Conservation (phyloP, 2,329 filamentous ascomycete genomes). For the Graphilbum fragrans region DNA sequence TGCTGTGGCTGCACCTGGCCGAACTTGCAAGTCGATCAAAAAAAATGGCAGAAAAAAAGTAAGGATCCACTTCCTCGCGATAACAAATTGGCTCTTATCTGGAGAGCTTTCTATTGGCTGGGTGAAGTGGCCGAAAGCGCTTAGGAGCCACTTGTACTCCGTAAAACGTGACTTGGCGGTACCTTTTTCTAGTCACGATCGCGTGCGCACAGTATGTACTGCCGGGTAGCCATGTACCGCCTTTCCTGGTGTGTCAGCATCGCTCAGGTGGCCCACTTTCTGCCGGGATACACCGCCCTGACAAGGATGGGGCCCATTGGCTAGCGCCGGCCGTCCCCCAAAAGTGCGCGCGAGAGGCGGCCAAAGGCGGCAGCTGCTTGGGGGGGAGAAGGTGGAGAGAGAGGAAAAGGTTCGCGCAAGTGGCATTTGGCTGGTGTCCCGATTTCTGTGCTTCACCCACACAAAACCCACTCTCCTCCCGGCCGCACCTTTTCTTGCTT, state of each 20-base stretch:
- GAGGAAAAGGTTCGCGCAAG: slow-evolving; percentile 7
- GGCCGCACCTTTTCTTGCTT: neutral
- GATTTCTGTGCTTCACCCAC: slow-evolving; percentile 6
- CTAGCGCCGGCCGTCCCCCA: slow-evolving; percentile 1
- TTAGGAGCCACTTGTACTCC: neutral
- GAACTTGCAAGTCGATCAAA: neutral
- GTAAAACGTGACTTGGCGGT: too few relatives aligned
- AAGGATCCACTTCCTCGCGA: neutral
- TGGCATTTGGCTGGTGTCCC: slow-evolving; percentile 8
- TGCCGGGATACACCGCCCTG: slow-evolving; percentile 1
- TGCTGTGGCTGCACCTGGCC: too few relatives aligned
- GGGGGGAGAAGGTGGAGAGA: slow-evolving; percentile 1
- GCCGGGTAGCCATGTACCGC: too few relatives aligned
- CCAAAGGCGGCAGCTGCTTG: slow-evolving; percentile 3
- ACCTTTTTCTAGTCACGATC: too few relatives aligned
- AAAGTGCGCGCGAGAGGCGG: slow-evolving; percentile 1
- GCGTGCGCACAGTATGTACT: too few relatives aligned
- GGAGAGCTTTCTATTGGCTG: neutral
- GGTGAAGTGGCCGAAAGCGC: neutral
- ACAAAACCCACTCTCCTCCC: slow-evolving; percentile 3
- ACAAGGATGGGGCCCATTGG: neutral
- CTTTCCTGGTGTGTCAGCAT: neutral
- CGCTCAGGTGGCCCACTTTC: neutral
- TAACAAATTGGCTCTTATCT: slow-evolving; percentile 2
- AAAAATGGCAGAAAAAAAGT: neutral